Evolutionary conservation across 2,329 filamentous ascomycete genomes (phyloP).

Genomic region (Apiospora sp.): DNA sequence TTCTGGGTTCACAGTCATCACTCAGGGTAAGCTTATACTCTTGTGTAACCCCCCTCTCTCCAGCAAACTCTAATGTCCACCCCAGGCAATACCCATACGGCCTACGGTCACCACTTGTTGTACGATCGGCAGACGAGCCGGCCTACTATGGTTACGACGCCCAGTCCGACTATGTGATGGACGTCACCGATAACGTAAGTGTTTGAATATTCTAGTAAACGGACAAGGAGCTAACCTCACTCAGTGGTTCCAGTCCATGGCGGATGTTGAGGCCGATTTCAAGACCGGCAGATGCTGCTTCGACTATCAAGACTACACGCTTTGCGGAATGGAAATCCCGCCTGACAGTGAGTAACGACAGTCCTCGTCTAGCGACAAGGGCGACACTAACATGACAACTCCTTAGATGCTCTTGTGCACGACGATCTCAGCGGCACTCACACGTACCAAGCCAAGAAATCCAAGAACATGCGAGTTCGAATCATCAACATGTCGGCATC

Average conservation of each 20-base stretch:
- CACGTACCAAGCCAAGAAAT: constrained; percentile 4
- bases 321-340: constrained; percentile 24
- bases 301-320: background rate
- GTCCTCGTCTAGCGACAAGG: background rate
- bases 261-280: constrained; percentile 21
- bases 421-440: constrained; percentile 20
- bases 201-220: too few relatives aligned
- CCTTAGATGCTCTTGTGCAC: constrained; percentile 15
- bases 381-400: background rate
- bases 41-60: too few relatives aligned
- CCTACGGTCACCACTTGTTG: constrained; percentile 22
- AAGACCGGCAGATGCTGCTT: constrained; percentile 23
- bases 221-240: background rate
- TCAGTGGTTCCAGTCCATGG: constrained; percentile 21
- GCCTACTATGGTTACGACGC: constrained; percentile 23
- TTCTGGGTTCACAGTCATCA: constrained; percentile 25
- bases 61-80: background rate
- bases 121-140: constrained; percentile 18
- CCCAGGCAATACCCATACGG: constrained; percentile 23
- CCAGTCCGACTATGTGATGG: constrained; percentile 11
- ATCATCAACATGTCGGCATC: constrained; percentile 25
- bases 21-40: constrained; percentile 4
- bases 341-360: constrained; percentile 4
- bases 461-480: constrained; percentile 17
- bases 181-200: constrained; percentile 17